Evolutionary conservation across 1,284 basidiomycete species (phyloP).

Genomic region (Mycosarcoma mackinlayi): DNA sequence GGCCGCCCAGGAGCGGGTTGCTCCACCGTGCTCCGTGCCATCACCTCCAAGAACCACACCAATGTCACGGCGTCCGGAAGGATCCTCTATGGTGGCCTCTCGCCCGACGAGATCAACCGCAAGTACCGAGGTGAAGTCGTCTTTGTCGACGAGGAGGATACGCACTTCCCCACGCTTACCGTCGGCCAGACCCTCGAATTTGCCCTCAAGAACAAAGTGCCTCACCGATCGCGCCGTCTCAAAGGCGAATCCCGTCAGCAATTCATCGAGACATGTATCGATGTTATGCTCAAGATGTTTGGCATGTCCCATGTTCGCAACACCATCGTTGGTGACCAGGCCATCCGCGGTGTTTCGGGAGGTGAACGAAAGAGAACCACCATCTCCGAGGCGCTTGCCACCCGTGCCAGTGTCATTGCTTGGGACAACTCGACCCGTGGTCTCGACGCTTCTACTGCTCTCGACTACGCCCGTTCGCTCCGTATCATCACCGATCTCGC

Average conservation of each 20-base stretch:
- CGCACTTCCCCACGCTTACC: slow-evolving; percentile 59
- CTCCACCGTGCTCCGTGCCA: slow-evolving; percentile 51
- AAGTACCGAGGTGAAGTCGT: slow-evolving; percentile 58
- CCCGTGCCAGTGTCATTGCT: slow-evolving; percentile 46
- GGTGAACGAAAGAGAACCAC: slow-evolving; percentile 61
- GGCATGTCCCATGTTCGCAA: slow-evolving; percentile 61
- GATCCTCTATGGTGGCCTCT: slow-evolving; percentile 55
- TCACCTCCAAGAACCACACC: slow-evolving; percentile 50
- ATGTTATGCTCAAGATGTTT: slow-evolving; percentile 61
- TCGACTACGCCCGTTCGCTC: slow-evolving; percentile 58
- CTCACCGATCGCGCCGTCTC: slow-evolving; percentile 33
- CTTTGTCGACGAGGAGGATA: slow-evolving; percentile 53
- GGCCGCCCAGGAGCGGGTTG: slow-evolving; percentile 61
- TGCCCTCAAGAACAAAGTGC: slow-evolving; percentile 58
- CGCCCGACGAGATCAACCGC: slow-evolving; percentile 37
- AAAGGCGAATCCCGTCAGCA: slow-evolving; percentile 36
- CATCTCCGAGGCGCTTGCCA: slow-evolving; percentile 53
- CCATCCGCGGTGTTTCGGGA: slow-evolving; percentile 58
- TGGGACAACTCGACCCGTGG: slow-evolving; percentile 62
- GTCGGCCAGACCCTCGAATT: slow-evolving; percentile 58
- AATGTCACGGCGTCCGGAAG: slow-evolving; percentile 47
- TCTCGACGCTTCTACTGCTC: slow-evolving; percentile 57
- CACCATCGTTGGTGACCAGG: slow-evolving; percentile 60
- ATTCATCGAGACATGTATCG: slow-evolving; percentile 54
- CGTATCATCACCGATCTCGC: slow-evolving; percentile 61